Evolutionary conservation across 805 yeast genomes (phyloP), one percentile per base, ranked within the genome.

Genomic region (Blastobotrys mokoenaii): DNA sequence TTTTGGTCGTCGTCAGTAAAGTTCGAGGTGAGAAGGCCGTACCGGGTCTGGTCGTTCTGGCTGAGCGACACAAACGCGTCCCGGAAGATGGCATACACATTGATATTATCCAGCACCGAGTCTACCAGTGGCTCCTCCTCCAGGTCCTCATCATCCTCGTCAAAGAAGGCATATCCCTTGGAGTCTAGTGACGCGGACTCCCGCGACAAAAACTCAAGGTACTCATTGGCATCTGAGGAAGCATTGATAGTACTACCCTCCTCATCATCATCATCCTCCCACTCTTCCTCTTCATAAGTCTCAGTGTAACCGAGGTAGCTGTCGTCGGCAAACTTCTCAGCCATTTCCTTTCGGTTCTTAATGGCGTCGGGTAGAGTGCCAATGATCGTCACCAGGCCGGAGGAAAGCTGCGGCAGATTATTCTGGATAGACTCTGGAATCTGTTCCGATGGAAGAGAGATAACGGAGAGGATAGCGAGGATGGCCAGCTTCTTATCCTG

Each of bases 91-190:
- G 71, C 70, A 63, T 80, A 87, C 2, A 84, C 80, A 58, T 90
- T 84, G 41, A 88, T 65, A 36, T 71, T 68, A 58, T 90, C 97
- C 40, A 93, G 71, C 2, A 94, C 81, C 1, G 90, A 82, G 52
- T 80, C 82, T 20, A 84, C 76, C 59, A 84, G 69, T 8, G 96
- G 79, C 58, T 84, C 96, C 58, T 89, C 97, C 39, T 80, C 79
- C 38, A 84, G 71, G 7, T 84, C 93, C 41, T 83, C 93, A 42
- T 78, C 80, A 8, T 77, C 79, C 52, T 77, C 82, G 68, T 15
- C 62, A 66, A 39, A 42, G 58, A 62, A 38, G 60, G 48, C 52
- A 57, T 18, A 41, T 33, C 33, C 31, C 10, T 14, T 38, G 34
- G 43, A 37, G 31, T 29, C 42, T 14, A 69, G 51, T 42, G 65